A percentile compares a stretch with the other conserved stretches of the same genome.
Conservation (phyloP, 2,329 filamentous ascomycete species). For the Colletotrichum noveboracense region DNA sequence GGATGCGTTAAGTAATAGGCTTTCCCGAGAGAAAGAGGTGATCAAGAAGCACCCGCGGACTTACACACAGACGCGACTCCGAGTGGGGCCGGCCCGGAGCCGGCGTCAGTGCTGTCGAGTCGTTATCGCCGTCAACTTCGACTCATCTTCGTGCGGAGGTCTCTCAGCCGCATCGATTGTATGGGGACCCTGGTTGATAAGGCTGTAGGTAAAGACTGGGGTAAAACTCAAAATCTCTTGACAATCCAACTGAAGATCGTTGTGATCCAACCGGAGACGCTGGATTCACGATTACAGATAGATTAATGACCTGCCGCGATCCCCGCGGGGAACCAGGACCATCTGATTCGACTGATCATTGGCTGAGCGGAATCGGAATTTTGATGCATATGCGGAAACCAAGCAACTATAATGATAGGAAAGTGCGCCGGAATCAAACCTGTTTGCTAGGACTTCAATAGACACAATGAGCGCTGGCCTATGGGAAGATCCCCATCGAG, state of each 20-base stretch:
- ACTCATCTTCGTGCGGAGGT: neutral
- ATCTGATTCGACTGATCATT: rapidly evolving
- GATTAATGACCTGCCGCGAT: neutral
- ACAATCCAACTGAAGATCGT: neutral
- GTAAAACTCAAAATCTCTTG: neutral
- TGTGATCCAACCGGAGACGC: neutral
- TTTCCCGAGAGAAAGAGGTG: too few species aligned
- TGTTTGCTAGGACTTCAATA: neutral
- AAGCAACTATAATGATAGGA: neutral
- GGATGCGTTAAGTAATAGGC: too few species aligned
- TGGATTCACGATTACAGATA: neutral
- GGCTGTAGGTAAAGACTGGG: neutral
- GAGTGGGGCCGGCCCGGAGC: neutral
- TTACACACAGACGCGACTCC: neutral
- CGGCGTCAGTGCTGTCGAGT: neutral
- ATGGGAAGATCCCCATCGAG: neutral
- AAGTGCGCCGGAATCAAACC: neutral
- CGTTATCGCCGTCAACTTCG: neutral
- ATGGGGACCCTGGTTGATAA: neutral
- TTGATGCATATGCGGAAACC: neutral
- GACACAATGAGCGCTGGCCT: neutral
- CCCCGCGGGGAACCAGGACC: neutral
- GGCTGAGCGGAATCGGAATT: neutral
- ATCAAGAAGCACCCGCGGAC: too few species aligned
- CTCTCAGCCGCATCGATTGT: neutral